Base-by-base conservation (phyloP, 805 yeast species). In the Yamadazyma sp. region DNA sequence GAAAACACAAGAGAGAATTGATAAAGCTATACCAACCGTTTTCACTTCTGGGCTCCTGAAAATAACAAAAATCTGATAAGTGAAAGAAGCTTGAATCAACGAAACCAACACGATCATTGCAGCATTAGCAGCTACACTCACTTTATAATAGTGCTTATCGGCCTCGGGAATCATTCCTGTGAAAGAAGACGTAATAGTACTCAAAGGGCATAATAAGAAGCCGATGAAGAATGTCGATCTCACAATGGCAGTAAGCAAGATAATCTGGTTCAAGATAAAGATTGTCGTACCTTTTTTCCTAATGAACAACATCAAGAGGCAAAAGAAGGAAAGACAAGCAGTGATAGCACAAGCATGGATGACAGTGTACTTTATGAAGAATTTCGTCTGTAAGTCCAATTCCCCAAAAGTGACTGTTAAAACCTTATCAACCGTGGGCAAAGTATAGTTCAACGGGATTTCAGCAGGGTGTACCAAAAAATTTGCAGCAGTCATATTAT, bases 41-140 rank as follows among this genome's bases (percentile, higher is more conserved):
- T 62, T 67, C 20, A 72, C 62, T n/a, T 70, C 70, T 13, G 80
- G 77, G n/a, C 75, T 67, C 39, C 75, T 70, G 63, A 86, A 86
- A 34, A 93, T 79, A 21, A 83, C 75, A 44, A 68, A 72, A 6
- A 84, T 75, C 62, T 91, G 98, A 53, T 78, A 78, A 2, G 80
- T 69, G 52, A 91, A 60, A 0, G 93, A 81, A 0, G 64, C 45
- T 56, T 87, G 84, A 37, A 90, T 75, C 7, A 77, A 64, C 0
- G 71, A 61, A 13, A 86, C 71, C 29, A 88, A 60, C 9, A 88
- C 43, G 4, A 80, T 68, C 45, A 80, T 80, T 40, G 84, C 59
- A 3, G 78, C 68, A 49, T 79, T 76, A 0, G 87, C 64, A 3
- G 84, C 85, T 7, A 80, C 74, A n/a, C 80, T 71, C 4, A 77